Conservation (phyloP, 345 rosid genomes). For the Atalantia buxifolia region DNA sequence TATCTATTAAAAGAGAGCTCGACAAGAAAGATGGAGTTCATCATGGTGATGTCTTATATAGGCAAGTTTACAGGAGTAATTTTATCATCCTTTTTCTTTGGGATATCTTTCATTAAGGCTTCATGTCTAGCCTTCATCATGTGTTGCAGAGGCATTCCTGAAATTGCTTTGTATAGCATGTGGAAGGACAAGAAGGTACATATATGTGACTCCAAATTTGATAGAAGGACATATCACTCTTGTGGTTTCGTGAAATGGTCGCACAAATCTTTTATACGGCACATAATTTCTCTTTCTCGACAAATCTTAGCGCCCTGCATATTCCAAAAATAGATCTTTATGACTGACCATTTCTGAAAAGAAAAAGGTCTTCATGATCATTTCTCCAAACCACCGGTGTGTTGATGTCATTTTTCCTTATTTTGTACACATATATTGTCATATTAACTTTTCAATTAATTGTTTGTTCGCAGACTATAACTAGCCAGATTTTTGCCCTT, state of each 20-base stretch:
- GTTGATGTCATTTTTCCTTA: too few species aligned
- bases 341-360: too few species aligned
- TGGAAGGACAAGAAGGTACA: constrained; percentile 14
- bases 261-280: too few species aligned
- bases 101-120: constrained; percentile 18
- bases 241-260: too few species aligned
- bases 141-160: constrained; percentile 21
- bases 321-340: too few species aligned
- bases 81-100: constrained; percentile 14
- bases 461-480: not conserved
- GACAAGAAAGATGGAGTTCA: not conserved
- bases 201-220: not conserved
- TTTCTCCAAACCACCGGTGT: too few species aligned
- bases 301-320: too few species aligned
- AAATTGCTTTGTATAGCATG: not conserved
- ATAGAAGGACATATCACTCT: too few species aligned
- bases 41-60: not conserved
- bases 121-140: constrained; percentile 21
- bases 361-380: too few species aligned
- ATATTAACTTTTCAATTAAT: not conserved
- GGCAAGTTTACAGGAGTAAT: constrained; percentile 20
- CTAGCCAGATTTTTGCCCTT: not conserved
- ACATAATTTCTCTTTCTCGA: too few species aligned
- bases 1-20: not conserved
- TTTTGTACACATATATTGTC: not conserved